phyloP scores from a whole-genome alignment of 2,329 filamentous ascomycete species.

The Pestalotiopsis sp. region DNA sequence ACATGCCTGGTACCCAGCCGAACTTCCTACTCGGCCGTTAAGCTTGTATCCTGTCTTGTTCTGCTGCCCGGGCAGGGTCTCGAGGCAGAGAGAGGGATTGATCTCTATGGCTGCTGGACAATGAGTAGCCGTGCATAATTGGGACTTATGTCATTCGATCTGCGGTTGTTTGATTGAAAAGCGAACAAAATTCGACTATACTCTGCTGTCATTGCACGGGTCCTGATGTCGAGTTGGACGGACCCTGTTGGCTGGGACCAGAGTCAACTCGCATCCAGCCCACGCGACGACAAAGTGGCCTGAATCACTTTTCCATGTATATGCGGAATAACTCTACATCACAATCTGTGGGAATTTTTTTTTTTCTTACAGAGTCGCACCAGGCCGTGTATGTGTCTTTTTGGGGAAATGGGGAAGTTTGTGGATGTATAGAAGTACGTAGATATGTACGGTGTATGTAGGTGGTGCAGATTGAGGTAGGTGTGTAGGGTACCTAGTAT shows the following conservation, averaged over 20 bases:
- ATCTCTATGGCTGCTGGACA: neutral
- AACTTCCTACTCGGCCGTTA: neutral
- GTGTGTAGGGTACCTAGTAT: neutral
- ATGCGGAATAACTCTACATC: neutral
- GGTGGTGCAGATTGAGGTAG: neutral
- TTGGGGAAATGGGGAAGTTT: neutral
- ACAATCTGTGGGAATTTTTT: neutral
- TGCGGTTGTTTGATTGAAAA: neutral
- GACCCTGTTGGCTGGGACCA: neutral
- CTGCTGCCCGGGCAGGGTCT: constrained; percentile 1
- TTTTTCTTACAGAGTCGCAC: neutral
- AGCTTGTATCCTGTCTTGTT: neutral
- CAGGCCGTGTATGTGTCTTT: neutral
- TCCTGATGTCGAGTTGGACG: neutral
- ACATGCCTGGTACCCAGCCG: neutral
- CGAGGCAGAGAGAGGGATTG: neutral
- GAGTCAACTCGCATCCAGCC: neutral
- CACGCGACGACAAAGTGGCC: neutral
- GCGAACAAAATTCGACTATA: neutral
- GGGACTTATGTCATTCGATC: neutral
- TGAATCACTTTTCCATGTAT: neutral
- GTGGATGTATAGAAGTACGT: neutral
- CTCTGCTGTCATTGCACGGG: neutral
- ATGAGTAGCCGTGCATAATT: constrained; percentile 1
- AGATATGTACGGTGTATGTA: neutral